These are phyloP conservation scores for Luvunga scandens DNA, from an alignment of 345 rosid species.

Conservation along the genomic window DNA sequence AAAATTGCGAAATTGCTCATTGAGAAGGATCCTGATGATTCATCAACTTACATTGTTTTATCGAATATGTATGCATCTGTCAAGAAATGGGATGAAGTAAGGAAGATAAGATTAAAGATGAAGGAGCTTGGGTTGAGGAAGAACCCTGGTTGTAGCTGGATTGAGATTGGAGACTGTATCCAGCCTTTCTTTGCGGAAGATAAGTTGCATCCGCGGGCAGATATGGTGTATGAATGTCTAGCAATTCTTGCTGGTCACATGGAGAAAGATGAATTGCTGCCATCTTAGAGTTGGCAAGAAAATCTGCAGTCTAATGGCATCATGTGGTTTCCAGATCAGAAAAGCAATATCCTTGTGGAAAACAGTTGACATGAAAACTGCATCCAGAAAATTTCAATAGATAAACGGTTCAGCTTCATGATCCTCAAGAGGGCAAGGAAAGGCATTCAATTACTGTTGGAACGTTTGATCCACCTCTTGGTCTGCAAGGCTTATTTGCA, in stretches of 20 bases:
- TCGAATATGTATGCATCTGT: slow-evolving; percentile 55
- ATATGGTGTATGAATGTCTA: slow-evolving; percentile 44
- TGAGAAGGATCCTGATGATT: slow-evolving; percentile 45
- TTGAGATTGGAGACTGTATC: slow-evolving; percentile 54
- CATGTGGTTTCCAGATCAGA: background rate
- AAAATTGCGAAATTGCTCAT: slow-evolving; percentile 41
- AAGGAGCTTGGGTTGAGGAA: slow-evolving; percentile 55
- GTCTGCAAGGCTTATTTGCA: background rate
- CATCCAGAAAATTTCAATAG: background rate
- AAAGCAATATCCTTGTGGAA: background rate
- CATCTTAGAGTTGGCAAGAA: background rate
- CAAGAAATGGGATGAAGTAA: slow-evolving; percentile 61
- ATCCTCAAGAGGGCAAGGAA: background rate
- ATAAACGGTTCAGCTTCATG: background rate
- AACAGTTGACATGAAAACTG: background rate
- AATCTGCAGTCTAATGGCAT: background rate
- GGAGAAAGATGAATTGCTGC: slow-evolving; percentile 36
- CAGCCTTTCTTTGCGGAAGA: slow-evolving; percentile 51
- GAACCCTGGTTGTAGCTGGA: slow-evolving; percentile 81
- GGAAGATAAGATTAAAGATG: slow-evolving; percentile 53
- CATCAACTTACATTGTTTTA: slow-evolving; percentile 41
- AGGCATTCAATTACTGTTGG: background rate
- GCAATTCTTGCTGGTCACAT: slow-evolving; percentile 46
- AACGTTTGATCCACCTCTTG: background rate
- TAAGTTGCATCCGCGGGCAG: slow-evolving; percentile 32